Percentiles rank a stretch among this genome's conserved stretches.
Conservation (phyloP, 2,329 filamentous ascomycete genomes). For the Dendrostoma leiphaemia region DNA sequence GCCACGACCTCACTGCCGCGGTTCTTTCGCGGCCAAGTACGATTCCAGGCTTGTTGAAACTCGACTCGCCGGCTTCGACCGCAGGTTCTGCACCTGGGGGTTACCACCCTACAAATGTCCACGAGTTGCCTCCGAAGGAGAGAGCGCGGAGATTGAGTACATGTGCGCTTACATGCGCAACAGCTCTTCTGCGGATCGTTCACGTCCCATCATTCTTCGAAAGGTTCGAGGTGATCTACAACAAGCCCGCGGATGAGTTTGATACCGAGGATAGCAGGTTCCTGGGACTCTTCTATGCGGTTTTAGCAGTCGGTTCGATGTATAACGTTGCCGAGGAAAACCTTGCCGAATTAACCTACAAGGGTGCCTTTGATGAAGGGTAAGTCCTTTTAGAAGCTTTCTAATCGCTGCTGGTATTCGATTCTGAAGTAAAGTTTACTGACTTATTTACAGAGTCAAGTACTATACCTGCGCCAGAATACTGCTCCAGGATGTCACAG, state of each 20-base stretch:
- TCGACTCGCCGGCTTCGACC: slow-evolving; percentile 68
- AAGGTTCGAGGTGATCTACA: slow-evolving; percentile 75
- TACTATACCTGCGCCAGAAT: slow-evolving; percentile 69
- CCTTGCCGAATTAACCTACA: slow-evolving; percentile 46
- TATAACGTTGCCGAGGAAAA: slow-evolving; percentile 60
- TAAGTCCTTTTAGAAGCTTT: slow-evolving; percentile 31
- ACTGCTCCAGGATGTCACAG: slow-evolving; percentile 63
- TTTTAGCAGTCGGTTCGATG: slow-evolving; percentile 71
- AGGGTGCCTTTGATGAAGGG: slow-evolving; percentile 55
- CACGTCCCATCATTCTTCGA: slow-evolving; percentile 80
- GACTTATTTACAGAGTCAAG: slow-evolving; percentile 55
- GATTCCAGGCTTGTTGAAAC: slow-evolving; percentile 48
- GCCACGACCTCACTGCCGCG: slow-evolving; percentile 58
- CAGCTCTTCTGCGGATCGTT: slow-evolving; percentile 65
- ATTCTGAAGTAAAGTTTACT: too few relatives aligned
- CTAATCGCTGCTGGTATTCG: too few relatives aligned
- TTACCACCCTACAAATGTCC: slow-evolving; percentile 49
- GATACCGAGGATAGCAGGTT: slow-evolving; percentile 65
- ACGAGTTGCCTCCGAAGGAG: slow-evolving; percentile 68
- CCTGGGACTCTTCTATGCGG: slow-evolving; percentile 68
- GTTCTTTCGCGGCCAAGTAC: slow-evolving; percentile 54
- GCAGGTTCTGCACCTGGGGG: slow-evolving; percentile 61
- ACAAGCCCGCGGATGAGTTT: slow-evolving; percentile 60
- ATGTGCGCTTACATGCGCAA: slow-evolving; percentile 56
- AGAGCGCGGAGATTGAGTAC: slow-evolving; percentile 52